These are phyloP conservation scores for Heterobasidion parviporum DNA, from an alignment of 1,284 basidiomycete genomes.

Conservation along the genomic window DNA sequence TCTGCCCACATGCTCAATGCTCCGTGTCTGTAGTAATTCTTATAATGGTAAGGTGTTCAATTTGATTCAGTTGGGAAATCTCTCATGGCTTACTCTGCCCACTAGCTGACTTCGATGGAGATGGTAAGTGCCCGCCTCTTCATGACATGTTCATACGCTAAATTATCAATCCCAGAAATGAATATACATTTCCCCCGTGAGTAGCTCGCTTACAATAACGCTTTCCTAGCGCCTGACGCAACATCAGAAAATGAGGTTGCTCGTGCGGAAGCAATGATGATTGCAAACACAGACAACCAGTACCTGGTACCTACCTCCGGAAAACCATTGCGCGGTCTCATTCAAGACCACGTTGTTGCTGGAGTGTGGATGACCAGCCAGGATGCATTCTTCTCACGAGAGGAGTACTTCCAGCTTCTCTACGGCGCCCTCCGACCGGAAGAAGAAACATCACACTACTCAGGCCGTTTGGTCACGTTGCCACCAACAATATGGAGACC, in stretches of 20 bases:
- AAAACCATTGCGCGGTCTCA: constrained; percentile 94
- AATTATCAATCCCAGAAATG: constrained; percentile 62
- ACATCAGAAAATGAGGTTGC: constrained; percentile 81
- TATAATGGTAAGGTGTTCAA: constrained; percentile 71
- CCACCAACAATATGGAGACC: constrained; percentile 94
- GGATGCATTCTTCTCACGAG: constrained; percentile 90
- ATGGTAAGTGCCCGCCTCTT: constrained; percentile 44
- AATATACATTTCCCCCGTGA: constrained; percentile 98
- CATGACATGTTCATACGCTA: constrained; percentile 6
- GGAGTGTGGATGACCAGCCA: constrained; percentile 99
- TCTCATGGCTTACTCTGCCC: constrained; percentile 10
- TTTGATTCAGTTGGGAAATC: background rate
- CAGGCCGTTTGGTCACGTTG: constrained; percentile 71
- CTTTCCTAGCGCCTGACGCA: constrained; percentile 4
- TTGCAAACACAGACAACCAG: constrained; percentile 98
- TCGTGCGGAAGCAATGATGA: constrained; percentile 87
- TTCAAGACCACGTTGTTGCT: constrained; percentile 98
- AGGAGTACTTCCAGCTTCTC: constrained; percentile 95
- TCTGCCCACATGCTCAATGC: background rate
- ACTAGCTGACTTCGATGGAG: constrained; percentile 96
- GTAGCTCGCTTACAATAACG: constrained; percentile 20
- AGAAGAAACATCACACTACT: constrained; percentile 55
- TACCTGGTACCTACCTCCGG: constrained; percentile 98
- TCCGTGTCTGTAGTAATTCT: constrained; percentile 64
- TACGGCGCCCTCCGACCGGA: constrained; percentile 95